A percentile compares a stretch with the other conserved stretches of the same genome.
Evolutionary conservation across 108 stramenopile species (phyloP).

Genomic region (Hondaea fermentalgiana): DNA sequence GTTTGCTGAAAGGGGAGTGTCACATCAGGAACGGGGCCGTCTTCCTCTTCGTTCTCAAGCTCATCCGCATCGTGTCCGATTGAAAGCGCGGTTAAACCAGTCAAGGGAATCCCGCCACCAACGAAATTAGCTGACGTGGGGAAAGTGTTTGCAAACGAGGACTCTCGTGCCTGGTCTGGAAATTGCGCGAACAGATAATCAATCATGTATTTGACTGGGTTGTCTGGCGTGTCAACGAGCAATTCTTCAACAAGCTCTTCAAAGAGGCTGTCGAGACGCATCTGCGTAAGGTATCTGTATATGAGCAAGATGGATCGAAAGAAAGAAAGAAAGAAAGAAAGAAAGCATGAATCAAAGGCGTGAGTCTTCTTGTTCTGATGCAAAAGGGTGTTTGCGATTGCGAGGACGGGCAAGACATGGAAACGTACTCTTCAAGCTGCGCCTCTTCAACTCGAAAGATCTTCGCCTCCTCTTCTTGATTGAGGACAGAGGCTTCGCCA

Average conservation of each 20-base stretch:
- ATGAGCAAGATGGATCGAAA: too few species aligned
- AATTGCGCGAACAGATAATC: neutral
- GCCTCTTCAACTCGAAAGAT: neutral
- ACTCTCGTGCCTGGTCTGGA: neutral
- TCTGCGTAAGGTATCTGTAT: neutral
- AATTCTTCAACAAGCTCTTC: slow-evolving; percentile 3
- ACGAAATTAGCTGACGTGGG: neutral
- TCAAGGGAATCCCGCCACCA: neutral
- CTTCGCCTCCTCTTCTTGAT: neutral
- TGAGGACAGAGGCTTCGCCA: neutral
- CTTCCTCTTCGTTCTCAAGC: neutral
- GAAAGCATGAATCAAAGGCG: too few species aligned
- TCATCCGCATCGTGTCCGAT: neutral
- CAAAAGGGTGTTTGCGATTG: too few species aligned
- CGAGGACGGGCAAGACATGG: neutral
- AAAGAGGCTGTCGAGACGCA: neutral
- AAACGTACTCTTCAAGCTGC: neutral
- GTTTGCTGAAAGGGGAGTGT: too few species aligned
- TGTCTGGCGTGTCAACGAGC: neutral
- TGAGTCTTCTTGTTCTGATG: too few species aligned
- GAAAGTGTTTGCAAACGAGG: neutral
- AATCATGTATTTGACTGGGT: neutral
- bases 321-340: too few species aligned
- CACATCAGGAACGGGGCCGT: neutral
- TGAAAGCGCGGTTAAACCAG: neutral